Conservation (phyloP, 345 rosid genomes). For the Cardamine chenopodiifolia region DNA sequence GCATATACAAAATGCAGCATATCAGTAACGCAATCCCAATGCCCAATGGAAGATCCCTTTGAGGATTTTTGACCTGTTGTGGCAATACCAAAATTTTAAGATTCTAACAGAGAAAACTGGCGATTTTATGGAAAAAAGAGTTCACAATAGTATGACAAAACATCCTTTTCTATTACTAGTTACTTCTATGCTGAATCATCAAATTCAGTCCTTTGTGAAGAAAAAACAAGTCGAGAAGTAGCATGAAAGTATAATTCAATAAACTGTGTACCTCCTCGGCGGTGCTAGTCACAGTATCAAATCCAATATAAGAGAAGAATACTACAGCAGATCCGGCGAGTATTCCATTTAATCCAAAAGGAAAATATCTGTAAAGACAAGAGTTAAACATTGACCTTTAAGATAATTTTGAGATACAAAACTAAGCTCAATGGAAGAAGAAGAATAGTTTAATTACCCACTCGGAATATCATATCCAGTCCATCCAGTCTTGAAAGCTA, state of each 20-base stretch:
- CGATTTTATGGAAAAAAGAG: neutral
- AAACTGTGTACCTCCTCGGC: slow-evolving; percentile 64
- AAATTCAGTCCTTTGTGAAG: neutral
- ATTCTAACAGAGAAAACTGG: neutral
- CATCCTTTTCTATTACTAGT: neutral
- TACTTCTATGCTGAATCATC: neutral
- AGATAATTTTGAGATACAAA: neutral
- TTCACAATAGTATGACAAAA: slow-evolving; percentile 21
- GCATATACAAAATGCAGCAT: slow-evolving; percentile 68
- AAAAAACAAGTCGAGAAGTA: slow-evolving; percentile 5
- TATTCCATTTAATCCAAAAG: slow-evolving; percentile 68
- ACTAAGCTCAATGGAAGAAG: slow-evolving; percentile 29
- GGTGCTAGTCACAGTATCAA: slow-evolving; percentile 65
- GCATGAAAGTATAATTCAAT: neutral
- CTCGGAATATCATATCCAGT: slow-evolving; percentile 59
- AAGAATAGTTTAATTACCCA: slow-evolving; percentile 44
- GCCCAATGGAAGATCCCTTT: slow-evolving; percentile 67
- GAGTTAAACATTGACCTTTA: neutral
- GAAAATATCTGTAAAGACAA: slow-evolving; percentile 51
- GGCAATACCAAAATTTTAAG: slow-evolving; percentile 20
- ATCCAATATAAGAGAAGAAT: slow-evolving; percentile 71
- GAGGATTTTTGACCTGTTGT: slow-evolving; percentile 62
- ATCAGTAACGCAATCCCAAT: slow-evolving; percentile 64
- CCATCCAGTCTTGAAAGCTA: slow-evolving; percentile 68
- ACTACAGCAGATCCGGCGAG: slow-evolving; percentile 70